Conservation (phyloP, 228 moss, liverwort and hornwort species). For the Sphagnum fallax region DNA sequence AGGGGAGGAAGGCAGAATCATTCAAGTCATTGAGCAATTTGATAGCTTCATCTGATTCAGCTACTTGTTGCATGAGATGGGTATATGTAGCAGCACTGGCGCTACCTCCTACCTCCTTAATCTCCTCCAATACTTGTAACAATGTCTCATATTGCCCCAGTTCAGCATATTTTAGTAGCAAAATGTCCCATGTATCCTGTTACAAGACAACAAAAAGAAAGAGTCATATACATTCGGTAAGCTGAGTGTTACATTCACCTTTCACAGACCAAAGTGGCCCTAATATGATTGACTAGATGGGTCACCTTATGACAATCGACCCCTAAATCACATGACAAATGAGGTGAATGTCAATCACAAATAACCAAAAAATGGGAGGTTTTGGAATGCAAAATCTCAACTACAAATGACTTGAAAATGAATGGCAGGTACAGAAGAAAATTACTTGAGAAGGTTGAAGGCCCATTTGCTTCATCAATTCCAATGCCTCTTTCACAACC, state of each 20-base stretch:
- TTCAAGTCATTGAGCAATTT: constrained; percentile 31
- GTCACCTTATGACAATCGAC: too few relatives aligned
- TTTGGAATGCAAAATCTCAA: too few relatives aligned
- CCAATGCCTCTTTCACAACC: constrained; percentile 29
- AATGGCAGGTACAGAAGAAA: too few relatives aligned
- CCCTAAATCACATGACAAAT: too few relatives aligned
- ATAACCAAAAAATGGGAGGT: too few relatives aligned
- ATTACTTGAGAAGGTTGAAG: constrained; percentile 51
- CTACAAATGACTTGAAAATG: too few relatives aligned
- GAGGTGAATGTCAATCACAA: too few relatives aligned
- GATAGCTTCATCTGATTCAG: constrained; percentile 27
- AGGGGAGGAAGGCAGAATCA: constrained; percentile 2
- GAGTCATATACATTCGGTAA: too few relatives aligned
- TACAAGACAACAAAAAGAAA: too few relatives aligned
- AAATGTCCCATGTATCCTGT: constrained; percentile 56
- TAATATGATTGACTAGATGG: too few relatives aligned
- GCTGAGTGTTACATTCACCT: too few relatives aligned
- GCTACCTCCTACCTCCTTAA: constrained; percentile 35
- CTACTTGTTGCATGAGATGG: constrained; percentile 42
- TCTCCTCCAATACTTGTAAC: constrained; percentile 50
- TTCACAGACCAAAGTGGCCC: too few relatives aligned
- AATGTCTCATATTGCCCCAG: constrained; percentile 40
- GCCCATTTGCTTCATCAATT: constrained; percentile 34
- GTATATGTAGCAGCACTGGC: constrained; percentile 36
- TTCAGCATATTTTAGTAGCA: constrained; percentile 42